Evolutionary conservation across 495 filamentous ascomycete genomes (phyloP).

Genomic region (Tuber umbilicatum): DNA sequence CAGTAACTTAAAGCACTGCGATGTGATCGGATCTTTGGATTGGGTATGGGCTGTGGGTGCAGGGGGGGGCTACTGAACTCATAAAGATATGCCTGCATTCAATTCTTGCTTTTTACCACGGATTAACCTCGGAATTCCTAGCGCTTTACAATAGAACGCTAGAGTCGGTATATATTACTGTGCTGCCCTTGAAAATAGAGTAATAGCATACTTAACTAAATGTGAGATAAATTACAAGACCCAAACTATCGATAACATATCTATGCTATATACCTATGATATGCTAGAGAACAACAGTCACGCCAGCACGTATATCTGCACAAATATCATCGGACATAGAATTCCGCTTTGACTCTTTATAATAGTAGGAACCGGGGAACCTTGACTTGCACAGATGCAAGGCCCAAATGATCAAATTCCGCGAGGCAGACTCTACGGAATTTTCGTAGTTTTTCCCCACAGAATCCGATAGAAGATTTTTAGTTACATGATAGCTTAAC

Average conservation of each 20-base stretch:
- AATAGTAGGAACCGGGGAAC: neutral
- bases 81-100: neutral
- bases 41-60: neutral
- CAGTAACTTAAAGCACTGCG: neutral
- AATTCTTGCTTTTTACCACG: neutral
- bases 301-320: neutral
- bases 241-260: neutral
- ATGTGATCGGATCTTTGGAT: neutral
- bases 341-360: neutral
- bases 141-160: neutral
- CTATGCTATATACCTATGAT: neutral
- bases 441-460: no score
- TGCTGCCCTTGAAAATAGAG: neutral
- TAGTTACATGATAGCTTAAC: no score
- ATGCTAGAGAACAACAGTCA: neutral
- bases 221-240: neutral
- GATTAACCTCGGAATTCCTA: neutral
- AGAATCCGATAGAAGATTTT: no score
- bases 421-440: no score
- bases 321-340: neutral
- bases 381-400: neutral
- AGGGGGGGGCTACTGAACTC: neutral
- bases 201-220: neutral
- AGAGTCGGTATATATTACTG: neutral
- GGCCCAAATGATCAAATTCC: neutral